These are phyloP conservation scores for Skeletonema grethae DNA, from an alignment of 108 stramenopile species.

Conservation along the genomic window DNA sequence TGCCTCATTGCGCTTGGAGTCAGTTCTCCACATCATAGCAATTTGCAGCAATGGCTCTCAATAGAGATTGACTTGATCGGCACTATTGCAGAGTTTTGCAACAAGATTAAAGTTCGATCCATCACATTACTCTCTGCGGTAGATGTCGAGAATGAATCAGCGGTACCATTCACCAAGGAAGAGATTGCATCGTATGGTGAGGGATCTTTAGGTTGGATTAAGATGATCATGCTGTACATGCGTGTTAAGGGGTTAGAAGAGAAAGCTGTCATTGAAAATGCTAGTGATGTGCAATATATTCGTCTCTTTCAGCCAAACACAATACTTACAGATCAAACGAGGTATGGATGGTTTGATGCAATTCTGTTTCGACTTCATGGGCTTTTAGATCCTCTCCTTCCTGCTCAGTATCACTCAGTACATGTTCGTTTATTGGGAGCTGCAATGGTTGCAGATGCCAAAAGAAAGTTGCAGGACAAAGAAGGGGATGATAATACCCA, in stretches of 20 bases:
- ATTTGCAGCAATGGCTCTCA: conserved; percentile 15
- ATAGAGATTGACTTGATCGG: conserved; percentile 16
- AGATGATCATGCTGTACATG: background rate
- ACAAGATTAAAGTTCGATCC: conserved; percentile 7
- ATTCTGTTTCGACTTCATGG: conserved; percentile 16
- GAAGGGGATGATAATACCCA: background rate
- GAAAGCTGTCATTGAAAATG: conserved; percentile 5
- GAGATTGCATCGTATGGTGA: conserved; percentile 4
- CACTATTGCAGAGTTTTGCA: conserved; percentile 25
- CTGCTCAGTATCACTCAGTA: conserved; percentile 24
- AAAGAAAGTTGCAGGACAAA: background rate
- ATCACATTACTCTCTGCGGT: conserved; percentile 14
- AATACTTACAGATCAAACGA: conserved; percentile 18
- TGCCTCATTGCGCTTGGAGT: conserved; percentile 27
- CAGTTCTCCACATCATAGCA: conserved; percentile 9
- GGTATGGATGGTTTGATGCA: conserved; percentile 34
- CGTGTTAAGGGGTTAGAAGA: conserved; percentile 25
- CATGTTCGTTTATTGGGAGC: conserved; percentile 8
- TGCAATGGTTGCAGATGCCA: conserved; percentile 28
- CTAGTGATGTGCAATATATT: conserved; percentile 15
- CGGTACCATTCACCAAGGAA: conserved; percentile 11
- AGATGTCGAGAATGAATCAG: background rate
- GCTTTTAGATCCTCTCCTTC: conserved; percentile 14
- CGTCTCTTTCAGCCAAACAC: conserved; percentile 20
- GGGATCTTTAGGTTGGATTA: conserved; percentile 20